A percentile compares a stretch with the other conserved stretches of the same genome.
Evolutionary conservation across 441 rosid genomes (phyloP).

Genomic region (Omphalea diandra): DNA sequence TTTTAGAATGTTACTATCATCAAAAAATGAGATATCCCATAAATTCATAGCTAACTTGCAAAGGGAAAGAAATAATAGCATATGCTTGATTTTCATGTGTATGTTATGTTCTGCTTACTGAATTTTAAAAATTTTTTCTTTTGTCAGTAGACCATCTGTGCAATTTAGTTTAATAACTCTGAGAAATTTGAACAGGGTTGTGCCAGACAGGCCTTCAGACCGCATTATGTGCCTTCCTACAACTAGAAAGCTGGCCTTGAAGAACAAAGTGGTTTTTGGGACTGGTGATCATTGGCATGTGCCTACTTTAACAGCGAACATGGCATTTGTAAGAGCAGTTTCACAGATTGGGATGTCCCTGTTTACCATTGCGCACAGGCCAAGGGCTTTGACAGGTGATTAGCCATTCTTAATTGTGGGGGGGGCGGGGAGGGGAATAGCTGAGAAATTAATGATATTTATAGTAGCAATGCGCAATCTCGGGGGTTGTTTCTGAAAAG

Average conservation of each 20-base stretch:
- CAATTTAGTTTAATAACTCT: slow-evolving; percentile 7
- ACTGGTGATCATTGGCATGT: slow-evolving; percentile 83
- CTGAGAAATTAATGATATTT: neutral
- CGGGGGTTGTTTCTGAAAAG: no score
- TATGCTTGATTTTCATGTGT: no score
- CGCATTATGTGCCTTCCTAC: slow-evolving; percentile 76
- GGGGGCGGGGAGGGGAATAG: neutral
- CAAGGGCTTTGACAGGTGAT: slow-evolving; percentile 85
- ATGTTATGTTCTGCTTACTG: neutral
- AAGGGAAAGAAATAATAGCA: no score
- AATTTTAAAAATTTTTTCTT: neutral
- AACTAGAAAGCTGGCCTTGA: slow-evolving; percentile 80
- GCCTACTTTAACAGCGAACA: slow-evolving; percentile 85
- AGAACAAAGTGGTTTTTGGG: slow-evolving; percentile 82
- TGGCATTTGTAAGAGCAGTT: slow-evolving; percentile 87
- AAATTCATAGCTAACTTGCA: no score
- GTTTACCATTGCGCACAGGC: slow-evolving; percentile 63
- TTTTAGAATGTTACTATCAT: neutral
- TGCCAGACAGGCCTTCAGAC: slow-evolving; percentile 67
- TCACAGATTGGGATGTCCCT: slow-evolving; percentile 93
- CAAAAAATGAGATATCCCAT: neutral
- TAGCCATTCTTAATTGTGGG: slow-evolving; percentile 27
- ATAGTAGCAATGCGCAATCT: no score
- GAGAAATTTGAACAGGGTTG: slow-evolving; percentile 49
- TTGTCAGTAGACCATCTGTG: slow-evolving; percentile 1